Base-by-base conservation (phyloP, 139 green algal species). In the Haematococcus lacustris region DNA sequence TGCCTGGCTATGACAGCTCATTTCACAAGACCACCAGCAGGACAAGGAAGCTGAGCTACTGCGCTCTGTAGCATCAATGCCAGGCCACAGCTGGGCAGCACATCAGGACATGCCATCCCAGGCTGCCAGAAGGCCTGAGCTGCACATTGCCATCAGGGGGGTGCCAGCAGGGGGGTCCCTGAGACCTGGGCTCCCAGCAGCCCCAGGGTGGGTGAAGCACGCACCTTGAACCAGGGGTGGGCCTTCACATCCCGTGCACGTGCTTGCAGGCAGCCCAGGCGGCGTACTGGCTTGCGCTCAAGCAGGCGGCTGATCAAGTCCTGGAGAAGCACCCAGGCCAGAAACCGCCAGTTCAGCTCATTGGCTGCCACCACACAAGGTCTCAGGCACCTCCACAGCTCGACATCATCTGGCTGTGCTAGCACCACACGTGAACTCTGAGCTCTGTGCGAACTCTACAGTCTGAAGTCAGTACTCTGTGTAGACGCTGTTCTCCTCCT, bases 141-240 rank as follows among this genome's bases (percentile, higher is more conserved):
- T n/a, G n/a, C 43, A 28, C 9, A 17, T 53, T 53, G 43, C 43
- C 9, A 28, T 53, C 43, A 28, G 9, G 43, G 17, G 9, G 43
- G 43, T 17, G 9, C 9, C 43, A 53, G 43, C 43, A 53, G 9
- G n/a, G n/a, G n/a, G n/a, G n/a, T n/a, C n/a, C n/a, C n/a, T n/a
- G n/a, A n/a, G n/a, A n/a, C n/a, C n/a, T n/a, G n/a, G n/a, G n/a
- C n/a, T n/a, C n/a, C n/a, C n/a, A n/a, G n/a, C n/a, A n/a, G n/a
- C n/a, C n/a, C n/a, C n/a, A n/a, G n/a, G 43, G 43, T 53, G 17
- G n/a, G 9, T 17, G 43, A 9, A 17, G 17, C 9, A 9, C 74
- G 50, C 50, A 80, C 74, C 65, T 32, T 80, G 80, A 98, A 98
- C 94, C 94, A 98, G 53, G 82, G 80, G 82, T 98, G 94, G 50